Evolutionary conservation across 73 alveolate genomes (phyloP), one percentile per base, ranked within the genome.

Genomic region (Paramecium primaurelia): DNA sequence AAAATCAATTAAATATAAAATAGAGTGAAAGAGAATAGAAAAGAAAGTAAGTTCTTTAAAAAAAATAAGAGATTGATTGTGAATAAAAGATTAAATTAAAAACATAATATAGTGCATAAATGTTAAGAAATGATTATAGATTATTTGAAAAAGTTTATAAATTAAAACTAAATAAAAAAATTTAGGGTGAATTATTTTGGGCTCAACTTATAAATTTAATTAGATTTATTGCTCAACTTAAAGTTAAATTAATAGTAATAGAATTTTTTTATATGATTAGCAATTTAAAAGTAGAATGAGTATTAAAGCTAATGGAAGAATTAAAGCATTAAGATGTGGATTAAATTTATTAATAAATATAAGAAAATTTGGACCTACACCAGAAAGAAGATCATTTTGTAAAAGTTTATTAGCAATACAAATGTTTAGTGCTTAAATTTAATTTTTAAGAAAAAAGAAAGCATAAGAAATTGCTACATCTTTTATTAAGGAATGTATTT

Each of bases 381-480:
- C 84, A 3, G 84, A 64, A 7, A 64, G 84, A 64, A 64, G 84
- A 64, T 22, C 84, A 32, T 64, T 64, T 64, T 64, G 84, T 64
- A 64, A 64, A 64, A 64, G 84, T 8, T n/a, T 64, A 12, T 12
- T 64, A 34, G 84, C 84, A 28, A 64, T 64, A 9, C 10, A 12
- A 11, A 64, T 64, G 84, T 64, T 32, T 64, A 34, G 36, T 34
- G 28, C 42, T 12, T 34, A 64, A 28, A 64, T 64, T 28, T 4
- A 25, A 28, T 32, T 12, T 32, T 32, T 28, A 64, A 64, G 47
- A 14, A 64, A 64, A 64, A 12, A 14, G 42, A 32, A 64, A 34
- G 84, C 84, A 1, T 12, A 34, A 64, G 30, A 22, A 3, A 64
- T 64, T 32, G 84, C 47, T 3, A 64, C 51, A 28, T 28, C 84